Conservation (phyloP, 208 protist species). For the Trypanosoma brucei region DNA sequence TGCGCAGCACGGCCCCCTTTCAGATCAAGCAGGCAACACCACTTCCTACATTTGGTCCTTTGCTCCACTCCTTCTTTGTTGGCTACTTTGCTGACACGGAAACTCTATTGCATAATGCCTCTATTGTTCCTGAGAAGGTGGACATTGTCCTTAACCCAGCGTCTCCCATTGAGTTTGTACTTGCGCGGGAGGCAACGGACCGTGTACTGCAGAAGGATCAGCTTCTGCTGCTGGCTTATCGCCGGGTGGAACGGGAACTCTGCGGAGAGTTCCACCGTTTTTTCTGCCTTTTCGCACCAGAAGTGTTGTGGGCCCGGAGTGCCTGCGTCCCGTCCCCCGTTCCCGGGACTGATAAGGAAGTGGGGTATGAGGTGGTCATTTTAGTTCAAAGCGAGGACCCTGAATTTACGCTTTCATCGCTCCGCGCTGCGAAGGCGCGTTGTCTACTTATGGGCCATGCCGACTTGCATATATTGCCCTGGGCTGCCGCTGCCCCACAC, state of each 20-base stretch:
- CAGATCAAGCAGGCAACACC: slow-evolving; percentile 58
- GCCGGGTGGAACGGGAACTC: slow-evolving; percentile 70
- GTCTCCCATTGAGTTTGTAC: slow-evolving; percentile 83
- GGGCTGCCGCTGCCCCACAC: slow-evolving; percentile 47
- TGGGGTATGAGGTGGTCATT: slow-evolving; percentile 62
- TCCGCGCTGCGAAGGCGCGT: slow-evolving; percentile 55
- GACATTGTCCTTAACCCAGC: slow-evolving; percentile 82
- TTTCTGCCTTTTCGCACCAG: slow-evolving; percentile 53
- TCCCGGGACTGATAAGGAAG: slow-evolving; percentile 43
- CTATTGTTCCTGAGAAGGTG: slow-evolving; percentile 79
- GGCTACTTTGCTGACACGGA: slow-evolving; percentile 86
- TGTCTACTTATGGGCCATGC: slow-evolving; percentile 76
- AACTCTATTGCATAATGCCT: slow-evolving; percentile 84
- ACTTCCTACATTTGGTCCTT: slow-evolving; percentile 68
- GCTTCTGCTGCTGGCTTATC: slow-evolving; percentile 62
- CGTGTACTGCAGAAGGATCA: slow-evolving; percentile 67
- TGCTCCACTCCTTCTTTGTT: slow-evolving; percentile 60
- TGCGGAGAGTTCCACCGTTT: slow-evolving; percentile 73
- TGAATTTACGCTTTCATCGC: slow-evolving; percentile 36
- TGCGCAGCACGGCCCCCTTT: slow-evolving; percentile 58
- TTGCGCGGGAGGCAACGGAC: slow-evolving; percentile 76
- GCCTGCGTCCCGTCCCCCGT: slow-evolving; percentile 69
- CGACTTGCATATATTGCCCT: slow-evolving; percentile 70
- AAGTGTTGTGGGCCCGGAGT: slow-evolving; percentile 57
- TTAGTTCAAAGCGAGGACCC: slow-evolving; percentile 67